Percentiles rank a stretch among this genome's conserved stretches.
These are phyloP conservation scores for Malassezia pachydermatis DNA, from an alignment of 1,284 basidiomycete species.

Conservation along the genomic window DNA sequence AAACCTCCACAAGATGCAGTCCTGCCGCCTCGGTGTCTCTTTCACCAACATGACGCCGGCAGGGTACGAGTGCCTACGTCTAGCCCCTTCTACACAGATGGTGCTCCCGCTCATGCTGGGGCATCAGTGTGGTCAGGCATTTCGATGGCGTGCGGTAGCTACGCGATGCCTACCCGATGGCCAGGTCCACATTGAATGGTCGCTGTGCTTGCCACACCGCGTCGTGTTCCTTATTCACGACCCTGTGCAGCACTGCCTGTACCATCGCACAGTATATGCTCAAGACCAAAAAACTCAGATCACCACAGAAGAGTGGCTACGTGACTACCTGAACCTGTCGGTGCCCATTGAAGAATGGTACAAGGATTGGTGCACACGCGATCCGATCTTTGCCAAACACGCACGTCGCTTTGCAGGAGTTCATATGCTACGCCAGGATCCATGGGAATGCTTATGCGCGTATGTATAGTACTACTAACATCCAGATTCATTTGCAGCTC, in stretches of 20 bases:
- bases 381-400: constrained; percentile 64
- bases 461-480: constrained; percentile 4
- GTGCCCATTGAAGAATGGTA: constrained; percentile 68
- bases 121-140: constrained; percentile 45
- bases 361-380: constrained; percentile 61
- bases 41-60: neutral
- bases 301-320: constrained; percentile 62
- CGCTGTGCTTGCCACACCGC: constrained; percentile 38
- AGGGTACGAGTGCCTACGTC: constrained; percentile 8
- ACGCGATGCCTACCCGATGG: constrained; percentile 4
- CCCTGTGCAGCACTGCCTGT: constrained; percentile 26
- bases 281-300: neutral
- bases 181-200: constrained; percentile 28
- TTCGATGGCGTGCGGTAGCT: constrained; percentile 42
- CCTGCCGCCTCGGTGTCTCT: no score
- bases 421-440: constrained; percentile 76
- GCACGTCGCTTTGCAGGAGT: constrained; percentile 56
- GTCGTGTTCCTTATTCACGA: constrained; percentile 45
- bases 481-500: constrained; percentile 85
- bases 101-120: constrained; percentile 39
- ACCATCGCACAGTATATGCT: constrained; percentile 30
- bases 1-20: no score
- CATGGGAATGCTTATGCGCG: constrained; percentile 58
- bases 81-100: constrained; percentile 18
- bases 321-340: constrained; percentile 80